Evolutionary conservation across 371 early-diverging fungal species (phyloP).

Genomic region (Haplosporangium sp.): DNA sequence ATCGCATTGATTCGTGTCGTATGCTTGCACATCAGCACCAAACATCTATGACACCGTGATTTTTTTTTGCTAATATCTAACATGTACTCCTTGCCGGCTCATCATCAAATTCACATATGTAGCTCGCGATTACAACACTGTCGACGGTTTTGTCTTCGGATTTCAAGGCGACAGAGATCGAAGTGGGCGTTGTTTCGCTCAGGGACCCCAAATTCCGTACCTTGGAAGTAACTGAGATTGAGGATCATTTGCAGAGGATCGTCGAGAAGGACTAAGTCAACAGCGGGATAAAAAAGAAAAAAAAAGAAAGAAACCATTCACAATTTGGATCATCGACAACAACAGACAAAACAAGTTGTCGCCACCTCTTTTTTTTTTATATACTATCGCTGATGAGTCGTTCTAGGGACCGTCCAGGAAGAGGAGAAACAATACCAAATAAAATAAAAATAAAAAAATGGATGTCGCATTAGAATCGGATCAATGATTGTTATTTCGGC

Average conservation of each 20-base stretch:
- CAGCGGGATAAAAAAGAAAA: background rate
- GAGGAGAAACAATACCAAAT: background rate
- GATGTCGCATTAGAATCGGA: background rate
- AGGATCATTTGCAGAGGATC: conserved; percentile 90
- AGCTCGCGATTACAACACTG: conserved; percentile 95
- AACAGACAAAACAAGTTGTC: no score
- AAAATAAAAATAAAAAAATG: background rate
- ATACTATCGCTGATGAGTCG: no score
- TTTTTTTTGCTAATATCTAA: conserved; percentile 3
- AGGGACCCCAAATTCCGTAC: conserved; percentile 84
- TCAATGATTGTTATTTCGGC: no score
- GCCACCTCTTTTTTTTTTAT: background rate
- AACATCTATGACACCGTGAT: no score
- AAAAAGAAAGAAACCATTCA: background rate
- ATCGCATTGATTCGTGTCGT: no score
- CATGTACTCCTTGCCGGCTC: no score
- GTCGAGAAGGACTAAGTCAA: conserved; percentile 81
- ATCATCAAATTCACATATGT: no score
- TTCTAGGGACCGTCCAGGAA: no score
- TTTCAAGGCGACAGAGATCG: conserved; percentile 95
- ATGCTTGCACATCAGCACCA: no score
- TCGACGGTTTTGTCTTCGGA: conserved; percentile 92
- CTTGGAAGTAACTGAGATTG: conserved; percentile 88
- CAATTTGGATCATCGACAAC: no score
- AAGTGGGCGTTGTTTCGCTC: conserved; percentile 89